Evolutionary conservation across 371 early-diverging fungal genomes (phyloP).

Genomic region (Rhizopus delemar): DNA sequence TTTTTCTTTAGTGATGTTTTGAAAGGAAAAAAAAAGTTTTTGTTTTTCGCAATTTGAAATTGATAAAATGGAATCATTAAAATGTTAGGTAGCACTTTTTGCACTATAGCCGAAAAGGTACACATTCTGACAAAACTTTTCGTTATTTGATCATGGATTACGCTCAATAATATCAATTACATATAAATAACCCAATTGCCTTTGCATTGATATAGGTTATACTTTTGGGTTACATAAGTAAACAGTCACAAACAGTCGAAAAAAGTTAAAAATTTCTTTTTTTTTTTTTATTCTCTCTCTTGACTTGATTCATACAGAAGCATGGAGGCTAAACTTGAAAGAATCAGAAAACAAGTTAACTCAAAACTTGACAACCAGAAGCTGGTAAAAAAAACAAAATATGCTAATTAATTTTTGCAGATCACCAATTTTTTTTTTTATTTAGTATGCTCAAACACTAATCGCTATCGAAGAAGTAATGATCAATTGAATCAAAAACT

Average conservation of each 20-base stretch:
- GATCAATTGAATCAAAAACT: background rate
- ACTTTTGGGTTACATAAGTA: background rate
- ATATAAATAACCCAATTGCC: too few relatives aligned
- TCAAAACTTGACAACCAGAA: conserved; percentile 60
- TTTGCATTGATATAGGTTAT: too few relatives aligned
- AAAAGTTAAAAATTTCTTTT: conserved; percentile 14
- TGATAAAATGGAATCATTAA: too few relatives aligned
- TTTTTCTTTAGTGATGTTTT: too few relatives aligned
- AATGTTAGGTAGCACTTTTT: too few relatives aligned
- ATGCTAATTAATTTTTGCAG: background rate
- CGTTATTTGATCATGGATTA: too few relatives aligned
- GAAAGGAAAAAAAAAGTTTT: too few relatives aligned
- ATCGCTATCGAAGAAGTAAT: conserved; percentile 84
- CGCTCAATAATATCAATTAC: too few relatives aligned
- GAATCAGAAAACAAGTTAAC: conserved; percentile 59
- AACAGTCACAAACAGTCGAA: conserved; percentile 20
- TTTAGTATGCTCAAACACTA: conserved; percentile 73
- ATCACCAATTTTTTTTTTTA: conserved; percentile 3
- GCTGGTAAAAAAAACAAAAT: background rate
- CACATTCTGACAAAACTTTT: too few relatives aligned
- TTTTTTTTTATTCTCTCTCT: background rate
- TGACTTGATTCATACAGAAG: background rate
- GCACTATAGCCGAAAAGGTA: too few relatives aligned
- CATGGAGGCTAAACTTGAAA: conserved; percentile 50
- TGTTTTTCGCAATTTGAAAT: too few relatives aligned